Conservation (phyloP, 495 filamentous ascomycete species). For the Aspergillus egyptiacus region DNA sequence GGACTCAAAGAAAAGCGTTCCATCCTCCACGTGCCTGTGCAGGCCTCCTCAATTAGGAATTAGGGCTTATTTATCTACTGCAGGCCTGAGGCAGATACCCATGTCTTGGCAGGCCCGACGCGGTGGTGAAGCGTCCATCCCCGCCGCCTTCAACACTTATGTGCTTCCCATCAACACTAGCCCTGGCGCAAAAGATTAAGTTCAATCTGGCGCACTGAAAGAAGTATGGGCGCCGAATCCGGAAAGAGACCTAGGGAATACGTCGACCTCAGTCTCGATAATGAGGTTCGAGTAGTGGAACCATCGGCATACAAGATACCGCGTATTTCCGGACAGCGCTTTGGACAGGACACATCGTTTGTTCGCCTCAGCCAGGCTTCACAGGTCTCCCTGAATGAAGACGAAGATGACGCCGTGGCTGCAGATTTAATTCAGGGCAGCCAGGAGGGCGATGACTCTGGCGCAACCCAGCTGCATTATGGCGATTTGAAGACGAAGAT, state of each 20-base stretch:
- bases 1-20: too few relatives aligned
- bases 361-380: constrained; percentile 31
- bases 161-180: too few relatives aligned
- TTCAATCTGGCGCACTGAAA: too few relatives aligned
- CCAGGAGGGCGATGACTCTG: constrained; percentile 40
- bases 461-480: constrained; percentile 43
- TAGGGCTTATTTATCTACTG: too few relatives aligned
- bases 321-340: constrained; percentile 24
- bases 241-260: constrained; percentile 12
- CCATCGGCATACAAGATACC: constrained; percentile 5
- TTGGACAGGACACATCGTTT: constrained; percentile 32
- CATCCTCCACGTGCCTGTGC: too few relatives aligned
- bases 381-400: constrained; percentile 26
- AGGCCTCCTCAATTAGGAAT: too few relatives aligned
- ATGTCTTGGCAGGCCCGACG: too few relatives aligned
- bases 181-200: too few relatives aligned
- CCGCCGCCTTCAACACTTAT: too few relatives aligned
- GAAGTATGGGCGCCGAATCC: constrained; percentile 5
- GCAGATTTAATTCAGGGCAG: constrained; percentile 25
- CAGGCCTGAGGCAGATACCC: too few relatives aligned
- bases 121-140: too few relatives aligned
- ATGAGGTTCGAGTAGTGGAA: neutral
- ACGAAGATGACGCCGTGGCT: constrained; percentile 39
- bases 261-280: constrained; percentile 11
- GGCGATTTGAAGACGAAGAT: constrained; percentile 56